Evolutionary conservation across 495 filamentous ascomycete species (phyloP).

Genomic region (Aspergillus taichungensis): DNA sequence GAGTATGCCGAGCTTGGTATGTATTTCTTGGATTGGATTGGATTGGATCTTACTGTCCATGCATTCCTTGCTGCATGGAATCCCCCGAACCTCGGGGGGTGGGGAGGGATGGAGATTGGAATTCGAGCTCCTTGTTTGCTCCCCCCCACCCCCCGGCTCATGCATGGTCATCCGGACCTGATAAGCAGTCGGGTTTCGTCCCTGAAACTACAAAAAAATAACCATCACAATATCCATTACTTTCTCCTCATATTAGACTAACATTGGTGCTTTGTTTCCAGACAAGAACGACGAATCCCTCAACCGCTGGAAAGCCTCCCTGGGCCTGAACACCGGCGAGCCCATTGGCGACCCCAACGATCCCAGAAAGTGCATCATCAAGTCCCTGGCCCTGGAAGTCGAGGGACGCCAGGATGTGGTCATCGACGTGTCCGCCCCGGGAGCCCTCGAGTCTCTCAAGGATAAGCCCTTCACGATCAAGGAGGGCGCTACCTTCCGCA

Average conservation of each 20-base stretch:
- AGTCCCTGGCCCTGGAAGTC: constrained; percentile 75
- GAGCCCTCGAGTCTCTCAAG: constrained; percentile 63
- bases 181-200: neutral
- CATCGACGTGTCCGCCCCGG: constrained; percentile 64
- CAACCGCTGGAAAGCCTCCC: constrained; percentile 92
- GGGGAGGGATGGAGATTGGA: too few relatives aligned
- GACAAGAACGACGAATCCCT: constrained; percentile 81
- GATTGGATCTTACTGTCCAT: neutral
- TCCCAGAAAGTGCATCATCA: constrained; percentile 78
- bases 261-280: constrained; percentile 6
- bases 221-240: neutral
- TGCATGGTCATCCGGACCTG: neutral
- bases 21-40: constrained; percentile 18
- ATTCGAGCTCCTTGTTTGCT: neutral
- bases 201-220: neutral
- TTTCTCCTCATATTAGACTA: neutral
- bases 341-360: constrained; percentile 64
- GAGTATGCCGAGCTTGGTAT: constrained; percentile 88
- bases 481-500: constrained; percentile 84
- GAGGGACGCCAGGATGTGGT: constrained; percentile 71
- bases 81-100: too few relatives aligned
- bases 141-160: neutral
- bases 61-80: neutral
- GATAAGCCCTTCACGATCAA: constrained; percentile 92
- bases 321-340: constrained; percentile 65